Conservation (phyloP, 1,139 yeast genomes). For the Scheffersomyces segobiensis region DNA sequence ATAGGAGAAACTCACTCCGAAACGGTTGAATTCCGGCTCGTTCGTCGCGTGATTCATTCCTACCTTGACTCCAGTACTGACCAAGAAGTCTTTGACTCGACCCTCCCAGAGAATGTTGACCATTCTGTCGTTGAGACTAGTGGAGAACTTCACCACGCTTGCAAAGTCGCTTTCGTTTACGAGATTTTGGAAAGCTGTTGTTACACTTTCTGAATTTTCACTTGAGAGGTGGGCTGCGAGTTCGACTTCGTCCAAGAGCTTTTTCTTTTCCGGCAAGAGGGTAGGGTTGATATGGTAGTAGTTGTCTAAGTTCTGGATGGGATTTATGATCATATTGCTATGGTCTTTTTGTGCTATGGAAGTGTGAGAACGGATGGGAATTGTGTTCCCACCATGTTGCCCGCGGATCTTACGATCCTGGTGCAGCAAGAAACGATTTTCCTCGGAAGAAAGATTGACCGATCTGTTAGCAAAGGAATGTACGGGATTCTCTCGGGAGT, state of each 20-base stretch:
- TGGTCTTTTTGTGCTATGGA: slow-evolving; percentile 1
- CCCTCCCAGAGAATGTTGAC: slow-evolving; percentile 86
- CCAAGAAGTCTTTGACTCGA: slow-evolving; percentile 71
- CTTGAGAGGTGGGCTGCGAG: not conserved
- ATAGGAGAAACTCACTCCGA: slow-evolving; percentile 45
- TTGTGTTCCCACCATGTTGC: not conserved
- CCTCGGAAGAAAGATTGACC: not conserved
- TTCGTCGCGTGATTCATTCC: slow-evolving; percentile 27
- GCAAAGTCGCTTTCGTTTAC: slow-evolving; percentile 58
- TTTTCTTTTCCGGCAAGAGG: slow-evolving; percentile 15
- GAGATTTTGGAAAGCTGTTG: slow-evolving; percentile 54
- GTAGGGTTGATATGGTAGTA: slow-evolving; percentile 27
- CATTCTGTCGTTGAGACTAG: slow-evolving; percentile 64
- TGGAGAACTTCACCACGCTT: slow-evolving; percentile 73
- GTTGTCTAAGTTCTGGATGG: slow-evolving; percentile 24
- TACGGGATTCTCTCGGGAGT: slow-evolving; percentile 17
- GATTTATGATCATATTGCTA: slow-evolving; percentile 14
- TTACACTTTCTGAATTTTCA: slow-evolving; percentile 32
- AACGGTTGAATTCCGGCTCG: slow-evolving; percentile 37
- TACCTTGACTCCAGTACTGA: slow-evolving; percentile 72
- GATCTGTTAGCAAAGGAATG: slow-evolving; percentile 1
- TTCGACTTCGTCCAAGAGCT: not conserved
- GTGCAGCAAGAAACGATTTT: not conserved
- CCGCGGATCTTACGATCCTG: not conserved
- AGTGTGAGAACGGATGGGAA: not conserved